These are phyloP conservation scores for Geotrichum histeridarum DNA, from an alignment of 1,139 yeast genomes.

Conservation along the genomic window DNA sequence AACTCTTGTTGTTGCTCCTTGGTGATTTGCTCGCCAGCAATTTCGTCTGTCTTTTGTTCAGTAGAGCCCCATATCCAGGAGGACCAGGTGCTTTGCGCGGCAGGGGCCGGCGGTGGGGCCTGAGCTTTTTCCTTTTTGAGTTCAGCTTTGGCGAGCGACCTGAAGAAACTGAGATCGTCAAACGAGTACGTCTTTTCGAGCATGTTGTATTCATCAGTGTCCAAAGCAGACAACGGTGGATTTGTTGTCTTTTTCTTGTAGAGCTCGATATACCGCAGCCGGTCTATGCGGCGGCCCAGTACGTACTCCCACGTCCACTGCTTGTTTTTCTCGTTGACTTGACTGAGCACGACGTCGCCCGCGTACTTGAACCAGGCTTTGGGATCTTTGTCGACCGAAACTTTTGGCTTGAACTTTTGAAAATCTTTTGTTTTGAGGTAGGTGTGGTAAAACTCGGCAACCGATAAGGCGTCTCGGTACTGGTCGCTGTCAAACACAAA, in stretches of 20 bases:
- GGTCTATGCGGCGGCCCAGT: slow-evolving; percentile 62
- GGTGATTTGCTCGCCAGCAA: slow-evolving; percentile 29
- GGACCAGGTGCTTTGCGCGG: slow-evolving; percentile 30
- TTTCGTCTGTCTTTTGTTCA: slow-evolving; percentile 30
- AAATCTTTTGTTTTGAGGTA: slow-evolving; percentile 70
- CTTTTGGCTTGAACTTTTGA: slow-evolving; percentile 63
- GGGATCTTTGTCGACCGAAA: slow-evolving; percentile 60
- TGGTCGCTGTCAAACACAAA: slow-evolving; percentile 78
- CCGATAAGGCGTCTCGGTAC: slow-evolving; percentile 73
- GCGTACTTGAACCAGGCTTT: slow-evolving; percentile 77
- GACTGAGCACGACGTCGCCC: slow-evolving; percentile 64
- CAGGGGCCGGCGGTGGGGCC: slow-evolving; percentile 19
- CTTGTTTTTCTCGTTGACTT: slow-evolving; percentile 72
- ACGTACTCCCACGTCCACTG: slow-evolving; percentile 89
- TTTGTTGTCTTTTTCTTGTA: slow-evolving; percentile 49
- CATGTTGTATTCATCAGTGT: slow-evolving; percentile 42
- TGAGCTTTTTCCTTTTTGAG: slow-evolving; percentile 49
- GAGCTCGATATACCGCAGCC: slow-evolving; percentile 60
- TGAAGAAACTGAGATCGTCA: slow-evolving; percentile 79
- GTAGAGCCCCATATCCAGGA: slow-evolving; percentile 39
- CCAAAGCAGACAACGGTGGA: slow-evolving; percentile 36
- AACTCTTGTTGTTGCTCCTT: slow-evolving; percentile 56
- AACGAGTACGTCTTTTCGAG: slow-evolving; percentile 59
- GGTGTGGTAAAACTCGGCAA: slow-evolving; percentile 77
- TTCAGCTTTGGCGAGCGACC: slow-evolving; percentile 71